Evolutionary conservation across 768 basidiomycete genomes (phyloP).

Genomic region (Melanogaster broomeanus): DNA sequence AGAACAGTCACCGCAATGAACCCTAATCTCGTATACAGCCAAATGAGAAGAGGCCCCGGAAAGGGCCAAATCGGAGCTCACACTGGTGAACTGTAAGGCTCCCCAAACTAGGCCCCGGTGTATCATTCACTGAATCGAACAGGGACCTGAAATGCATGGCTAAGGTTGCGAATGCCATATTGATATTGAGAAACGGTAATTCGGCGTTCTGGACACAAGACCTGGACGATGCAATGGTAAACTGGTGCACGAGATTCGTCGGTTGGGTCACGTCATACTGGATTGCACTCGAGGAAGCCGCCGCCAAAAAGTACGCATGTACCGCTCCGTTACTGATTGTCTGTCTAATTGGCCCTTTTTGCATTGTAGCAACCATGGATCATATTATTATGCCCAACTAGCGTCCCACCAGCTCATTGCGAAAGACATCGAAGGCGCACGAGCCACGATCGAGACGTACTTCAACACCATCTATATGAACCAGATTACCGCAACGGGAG

Average conservation of each 20-base stretch:
- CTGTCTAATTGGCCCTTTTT: neutral
- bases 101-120: neutral
- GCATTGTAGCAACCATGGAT: slow-evolving; percentile 58
- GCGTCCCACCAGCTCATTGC: slow-evolving; percentile 56
- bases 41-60: slow-evolving; percentile 36
- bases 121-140: slow-evolving; percentile 4
- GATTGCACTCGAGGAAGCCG: slow-evolving; percentile 48
- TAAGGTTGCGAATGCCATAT: slow-evolving; percentile 54
- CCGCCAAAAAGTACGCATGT: slow-evolving; percentile 50
- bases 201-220: slow-evolving; percentile 56
- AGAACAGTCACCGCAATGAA: slow-evolving; percentile 59
- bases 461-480: slow-evolving; percentile 49
- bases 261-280: slow-evolving; percentile 53
- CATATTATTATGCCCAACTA: slow-evolving; percentile 63
- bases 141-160: slow-evolving; percentile 62
- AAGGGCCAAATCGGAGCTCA: slow-evolving; percentile 39
- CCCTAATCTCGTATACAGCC: slow-evolving; percentile 61
- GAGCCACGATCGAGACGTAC: slow-evolving; percentile 46
- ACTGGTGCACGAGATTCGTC: slow-evolving; percentile 55
- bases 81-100: slow-evolving; percentile 55
- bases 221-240: slow-evolving; percentile 47
- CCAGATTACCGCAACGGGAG: slow-evolving; percentile 59
- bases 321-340: neutral
- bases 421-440: slow-evolving; percentile 51
- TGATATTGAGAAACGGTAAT: slow-evolving; percentile 51